Evolutionary conservation across 306 rosid species (phyloP).

Genomic region (Medicago truncatula): DNA sequence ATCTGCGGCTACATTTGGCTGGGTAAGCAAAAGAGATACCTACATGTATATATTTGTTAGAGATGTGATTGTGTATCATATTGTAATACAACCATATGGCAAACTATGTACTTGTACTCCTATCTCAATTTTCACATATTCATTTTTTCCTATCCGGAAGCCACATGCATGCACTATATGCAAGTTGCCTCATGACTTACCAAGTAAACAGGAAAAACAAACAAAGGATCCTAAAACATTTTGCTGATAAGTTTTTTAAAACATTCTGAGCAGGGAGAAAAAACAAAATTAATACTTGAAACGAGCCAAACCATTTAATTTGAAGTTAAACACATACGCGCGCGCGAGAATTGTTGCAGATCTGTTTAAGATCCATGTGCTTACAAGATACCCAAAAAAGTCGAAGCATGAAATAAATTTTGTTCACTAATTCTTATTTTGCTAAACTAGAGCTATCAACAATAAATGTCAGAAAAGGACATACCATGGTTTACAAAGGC

Average conservation of each 20-base stretch:
- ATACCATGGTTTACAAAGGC: conserved; percentile 59
- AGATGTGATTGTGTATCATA: neutral
- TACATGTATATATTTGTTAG: neutral
- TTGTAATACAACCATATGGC: neutral
- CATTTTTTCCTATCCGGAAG: neutral
- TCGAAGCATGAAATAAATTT: neutral
- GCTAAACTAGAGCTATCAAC: neutral
- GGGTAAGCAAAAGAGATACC: neutral
- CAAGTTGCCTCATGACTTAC: conserved; percentile 24
- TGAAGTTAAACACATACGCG: conserved; percentile 11
- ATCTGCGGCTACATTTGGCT: neutral
- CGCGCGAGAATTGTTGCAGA: neutral
- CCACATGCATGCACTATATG: neutral
- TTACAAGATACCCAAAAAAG: conserved; percentile 5
- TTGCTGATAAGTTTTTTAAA: conserved; percentile 4
- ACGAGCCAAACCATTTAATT: neutral
- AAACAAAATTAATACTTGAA: neutral
- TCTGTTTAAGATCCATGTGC: neutral
- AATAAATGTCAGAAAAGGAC: conserved; percentile 11
- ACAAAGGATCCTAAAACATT: conserved; percentile 17
- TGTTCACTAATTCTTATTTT: neutral
- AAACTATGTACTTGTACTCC: neutral
- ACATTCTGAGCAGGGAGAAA: neutral
- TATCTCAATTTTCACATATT: neutral
- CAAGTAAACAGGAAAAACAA: conserved; percentile 7